These are phyloP conservation scores for Podaxis carcinomalis DNA, from an alignment of 768 basidiomycete genomes.

Conservation along the genomic window DNA sequence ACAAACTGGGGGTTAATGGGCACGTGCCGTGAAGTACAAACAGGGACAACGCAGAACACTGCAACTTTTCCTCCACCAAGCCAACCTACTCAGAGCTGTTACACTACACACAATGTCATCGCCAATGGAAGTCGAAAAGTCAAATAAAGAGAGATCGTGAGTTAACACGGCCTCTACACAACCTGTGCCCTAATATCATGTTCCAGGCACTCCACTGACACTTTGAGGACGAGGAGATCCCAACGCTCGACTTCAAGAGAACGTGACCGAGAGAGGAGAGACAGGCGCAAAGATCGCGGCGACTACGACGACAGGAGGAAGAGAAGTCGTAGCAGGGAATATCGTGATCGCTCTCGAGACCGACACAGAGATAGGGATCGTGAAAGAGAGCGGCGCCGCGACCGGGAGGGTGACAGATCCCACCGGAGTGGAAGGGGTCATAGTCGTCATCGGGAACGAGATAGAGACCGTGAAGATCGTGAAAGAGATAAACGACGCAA, in stretches of 20 bases:
- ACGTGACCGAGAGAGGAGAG: conserved; percentile 40
- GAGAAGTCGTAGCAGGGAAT: conserved; percentile 61
- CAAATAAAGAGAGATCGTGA: conserved; percentile 59
- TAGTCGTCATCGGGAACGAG: conserved; percentile 46
- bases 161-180: conserved; percentile 20
- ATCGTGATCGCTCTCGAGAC: conserved; percentile 55
- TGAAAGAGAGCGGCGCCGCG: conserved; percentile 46
- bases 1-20: neutral
- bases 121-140: conserved; percentile 61
- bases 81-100: conserved; percentile 2
- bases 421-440: conserved; percentile 46
- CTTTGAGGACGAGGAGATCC: conserved; percentile 66
- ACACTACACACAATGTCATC: conserved; percentile 37
- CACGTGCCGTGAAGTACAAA: conserved; percentile 7
- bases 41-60: conserved; percentile 2
- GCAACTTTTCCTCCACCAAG: conserved; percentile 7
- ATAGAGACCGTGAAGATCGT: conserved; percentile 51
- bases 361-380: conserved; percentile 45
- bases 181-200: conserved; percentile 25
- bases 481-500: conserved; percentile 45
- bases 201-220: conserved; percentile 75
- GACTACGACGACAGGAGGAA: conserved; percentile 60
- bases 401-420: conserved; percentile 44
- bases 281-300: conserved; percentile 45
- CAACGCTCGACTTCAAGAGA: conserved; percentile 72